Percentiles rank a stretch among this genome's conserved stretches.
These are phyloP conservation scores for Bipolaris sorokiniana DNA, from an alignment of 2,329 filamentous ascomycete species.

Conservation along the genomic window DNA sequence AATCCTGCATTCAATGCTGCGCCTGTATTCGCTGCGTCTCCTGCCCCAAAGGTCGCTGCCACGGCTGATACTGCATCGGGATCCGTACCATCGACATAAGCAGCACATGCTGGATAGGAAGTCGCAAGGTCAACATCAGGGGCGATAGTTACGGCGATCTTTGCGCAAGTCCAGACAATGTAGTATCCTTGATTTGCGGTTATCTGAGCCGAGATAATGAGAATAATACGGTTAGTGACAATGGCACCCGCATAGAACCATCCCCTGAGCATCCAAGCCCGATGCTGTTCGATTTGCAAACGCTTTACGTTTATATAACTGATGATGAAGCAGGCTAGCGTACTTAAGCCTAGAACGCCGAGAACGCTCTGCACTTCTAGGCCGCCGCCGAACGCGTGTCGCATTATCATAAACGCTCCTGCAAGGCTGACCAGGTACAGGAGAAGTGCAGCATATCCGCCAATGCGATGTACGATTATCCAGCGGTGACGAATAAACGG, in stretches of 20 bases:
- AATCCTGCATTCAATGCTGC: slow-evolving; percentile 58
- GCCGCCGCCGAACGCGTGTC: slow-evolving; percentile 61
- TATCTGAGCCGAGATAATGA: slow-evolving; percentile 54
- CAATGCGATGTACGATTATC: slow-evolving; percentile 64
- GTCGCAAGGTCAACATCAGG: slow-evolving; percentile 1
- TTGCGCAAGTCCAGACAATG: slow-evolving; percentile 54
- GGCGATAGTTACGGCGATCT: slow-evolving; percentile 53
- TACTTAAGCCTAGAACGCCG: slow-evolving; percentile 53
- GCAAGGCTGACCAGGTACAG: slow-evolving; percentile 56
- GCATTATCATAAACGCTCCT: slow-evolving; percentile 61
- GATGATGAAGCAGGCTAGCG: slow-evolving; percentile 54
- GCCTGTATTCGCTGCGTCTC: slow-evolving; percentile 42
- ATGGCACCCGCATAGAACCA: slow-evolving; percentile 56
- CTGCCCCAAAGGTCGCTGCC: slow-evolving; percentile 33
- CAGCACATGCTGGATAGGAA: slow-evolving; percentile 55
- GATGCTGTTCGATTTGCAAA: slow-evolving; percentile 59
- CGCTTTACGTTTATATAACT: slow-evolving; percentile 62
- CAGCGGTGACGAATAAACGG: slow-evolving; percentile 55
- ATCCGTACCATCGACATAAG: slow-evolving; percentile 48
- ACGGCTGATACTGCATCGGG: slow-evolving; percentile 27
- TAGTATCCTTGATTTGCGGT: slow-evolving; percentile 46
- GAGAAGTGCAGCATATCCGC: slow-evolving; percentile 62
- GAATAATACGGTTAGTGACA: slow-evolving; percentile 60
- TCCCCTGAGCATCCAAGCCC: slow-evolving; percentile 38
- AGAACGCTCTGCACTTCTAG: slow-evolving; percentile 55